Base-by-base conservation (phyloP, 495 filamentous ascomycete genomes). In the Penicillium coprophilum region DNA sequence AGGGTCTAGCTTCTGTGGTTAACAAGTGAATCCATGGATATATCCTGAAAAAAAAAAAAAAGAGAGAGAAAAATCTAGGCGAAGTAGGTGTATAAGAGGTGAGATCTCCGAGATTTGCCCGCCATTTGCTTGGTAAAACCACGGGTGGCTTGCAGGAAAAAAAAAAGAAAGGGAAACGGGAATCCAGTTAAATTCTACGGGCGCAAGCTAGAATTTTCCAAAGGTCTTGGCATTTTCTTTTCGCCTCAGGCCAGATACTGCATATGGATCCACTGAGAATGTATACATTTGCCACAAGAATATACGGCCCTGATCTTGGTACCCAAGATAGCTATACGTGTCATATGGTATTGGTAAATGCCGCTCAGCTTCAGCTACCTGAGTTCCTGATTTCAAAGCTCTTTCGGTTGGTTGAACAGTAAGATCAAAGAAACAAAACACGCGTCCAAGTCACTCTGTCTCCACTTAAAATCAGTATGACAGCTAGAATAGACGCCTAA, bases 221-320 rank as follows among this genome's bases (percentile, higher is more conserved):
- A 31, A 1, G 8, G 27, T 28, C 24, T 51, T 39, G 31, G 34
- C 27, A 9, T 10, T n/a, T 31, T 17, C 15, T 46, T 27, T 20
- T 32, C 8, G 52, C 41, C 52, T 54, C 13, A 46, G 52, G 41
- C 52, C 32, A 23, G n/a, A 7, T 3, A 13, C 27, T 15, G 8
- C 1, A 19, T 11, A 13, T 39, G 41, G 41, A 32, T 32, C 52
- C 30, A 54, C 52, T 38, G 9, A 0, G 1, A 5, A 7, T 15
- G n/a, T 31, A 23, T 54, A 54, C 52, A 36, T 54, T 9, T 3
- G 24, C 11, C 3, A 9, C 15, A 1, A 19, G n/a, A 19, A 4
- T 23, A 46, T 46, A 15, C 46, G 4, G 31, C 2, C 21, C 46
- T 54, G 52, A 54, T 54, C 52, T 54, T 54, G 43, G n/a, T 54